Base-by-base conservation (phyloP, 345 rosid species). In the Barbarea vulgaris region DNA sequence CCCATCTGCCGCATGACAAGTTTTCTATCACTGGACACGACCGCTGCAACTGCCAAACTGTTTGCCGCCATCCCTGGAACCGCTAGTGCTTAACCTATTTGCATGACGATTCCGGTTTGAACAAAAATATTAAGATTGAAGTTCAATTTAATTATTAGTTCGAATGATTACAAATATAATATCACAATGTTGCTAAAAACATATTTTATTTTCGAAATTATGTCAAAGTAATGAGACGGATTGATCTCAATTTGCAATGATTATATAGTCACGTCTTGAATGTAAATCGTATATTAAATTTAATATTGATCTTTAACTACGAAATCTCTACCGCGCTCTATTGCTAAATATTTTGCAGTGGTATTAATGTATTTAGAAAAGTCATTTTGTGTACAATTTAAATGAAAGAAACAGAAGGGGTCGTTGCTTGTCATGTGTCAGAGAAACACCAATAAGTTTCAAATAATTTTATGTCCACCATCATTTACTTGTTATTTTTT, bases 351-450 rank as follows among this genome's bases (percentile, higher is more conserved):
- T 46, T 63, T 28, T 63, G 46, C 9, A 3, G 19, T 51, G 53
- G 2, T 36, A 21, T 14, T 24, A 24, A 21, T 24, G 37, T n/a
- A 34, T 33, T 25, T 44, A 18, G 27, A 7, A 66, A 36, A 37
- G 9, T 47, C 34, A 58, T 27, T 9, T 33, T 10, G 54, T 18
- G 61, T 5, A 48, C 53, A 58, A 7, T 36, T 50, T 9, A 67
- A 67, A 75, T 48, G 44, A 62, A 66, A 56, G 39, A 48, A 73
- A 50, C 46, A 39, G 27, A 59, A 50, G 69, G 22, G 66, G 48
- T 60, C 27, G 19, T 36, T 58, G 74, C 47, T 67, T 46, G 60
- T 67, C 55, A 39, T 52, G 55, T 41, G 69, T 68, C 79, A 75
- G 69, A 30, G 18, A 75, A 36, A 27, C 27, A 47, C 31, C 67